Conservation (phyloP, 2,329 filamentous ascomycete genomes). For the Fusarium guadeloupense region DNA sequence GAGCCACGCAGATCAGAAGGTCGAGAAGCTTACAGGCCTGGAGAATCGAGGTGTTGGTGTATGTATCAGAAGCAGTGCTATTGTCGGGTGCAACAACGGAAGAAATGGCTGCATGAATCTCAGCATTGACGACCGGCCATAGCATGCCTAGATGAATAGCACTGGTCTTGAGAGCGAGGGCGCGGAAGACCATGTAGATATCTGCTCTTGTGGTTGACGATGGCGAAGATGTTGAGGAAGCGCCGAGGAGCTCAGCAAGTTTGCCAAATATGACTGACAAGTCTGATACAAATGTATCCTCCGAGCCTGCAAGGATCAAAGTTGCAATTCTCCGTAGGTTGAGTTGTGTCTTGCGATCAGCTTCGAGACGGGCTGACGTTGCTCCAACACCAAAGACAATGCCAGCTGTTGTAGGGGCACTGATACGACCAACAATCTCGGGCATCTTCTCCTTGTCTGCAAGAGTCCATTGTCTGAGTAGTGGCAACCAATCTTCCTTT, state of each 20-base stretch:
- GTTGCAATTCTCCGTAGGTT: slow-evolving; percentile 85
- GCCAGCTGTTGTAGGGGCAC: slow-evolving; percentile 87
- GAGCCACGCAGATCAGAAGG: slow-evolving; percentile 82
- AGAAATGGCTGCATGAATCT: slow-evolving; percentile 81
- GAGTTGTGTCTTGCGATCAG: slow-evolving; percentile 90
- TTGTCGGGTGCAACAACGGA: slow-evolving; percentile 76
- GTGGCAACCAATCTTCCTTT: slow-evolving; percentile 78
- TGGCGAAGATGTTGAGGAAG: slow-evolving; percentile 87
- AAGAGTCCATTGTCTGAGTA: slow-evolving; percentile 84
- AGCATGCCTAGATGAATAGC: slow-evolving; percentile 82
- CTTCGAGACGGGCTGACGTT: slow-evolving; percentile 90
- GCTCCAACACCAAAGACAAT: slow-evolving; percentile 99
- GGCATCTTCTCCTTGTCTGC: slow-evolving; percentile 88
- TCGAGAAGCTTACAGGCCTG: slow-evolving; percentile 96
- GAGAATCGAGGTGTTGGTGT: slow-evolving; percentile 78
- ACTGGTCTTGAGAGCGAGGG: slow-evolving; percentile 81
- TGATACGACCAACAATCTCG: slow-evolving; percentile 81
- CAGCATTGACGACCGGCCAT: slow-evolving; percentile 90
- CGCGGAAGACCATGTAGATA: slow-evolving; percentile 86
- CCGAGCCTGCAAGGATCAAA: slow-evolving; percentile 77
- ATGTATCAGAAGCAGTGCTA: slow-evolving; percentile 72
- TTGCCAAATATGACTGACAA: slow-evolving; percentile 80
- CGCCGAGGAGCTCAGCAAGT: slow-evolving; percentile 83
- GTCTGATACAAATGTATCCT: slow-evolving; percentile 83
- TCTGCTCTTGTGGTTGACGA: slow-evolving; percentile 90